Evolutionary conservation across 1,284 basidiomycete genomes (phyloP), one percentile per base, ranked within the genome.

Genomic region (Cutaneotrichosporon cavernicola): DNA sequence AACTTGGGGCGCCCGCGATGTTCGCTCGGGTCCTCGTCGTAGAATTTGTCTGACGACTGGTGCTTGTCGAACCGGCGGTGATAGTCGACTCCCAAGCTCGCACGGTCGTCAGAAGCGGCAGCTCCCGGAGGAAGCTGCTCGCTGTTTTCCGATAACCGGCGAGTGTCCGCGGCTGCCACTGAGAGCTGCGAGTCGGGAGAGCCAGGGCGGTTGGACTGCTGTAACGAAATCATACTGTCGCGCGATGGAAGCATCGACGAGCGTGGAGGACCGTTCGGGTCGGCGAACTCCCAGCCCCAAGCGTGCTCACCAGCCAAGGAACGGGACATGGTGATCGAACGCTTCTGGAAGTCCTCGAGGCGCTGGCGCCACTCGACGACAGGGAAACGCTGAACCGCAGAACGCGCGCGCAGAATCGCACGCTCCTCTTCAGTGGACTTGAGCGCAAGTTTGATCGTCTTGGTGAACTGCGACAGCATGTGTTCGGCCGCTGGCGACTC

Each of bases 321-420:
- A 62, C 92, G 88, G 73, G 89, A 92, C 6, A 83, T 83, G 47
- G 79, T 81, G 77, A 96, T 93, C 75, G 88, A 89, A 63, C 92
- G 89, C 67, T 85, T 86, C 79, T 96, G 92, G 85, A 95, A 91
- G 79, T 96, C 92, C 81, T 96, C 92, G 83, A 89, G 91, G 60
- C 90, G 87, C 78, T 95, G 92, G 75, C 92, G 90, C 92, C 92
- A 95, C 81, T 95, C 92, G 52, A 96, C 90, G 65, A 96, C 92
- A 7, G 92, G 92, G 89, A 96, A 96, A 76, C 92, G 90, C 74
- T 95, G 92, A 7, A 95, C 86, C 26, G 92, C 92, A 46, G 92
- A 95, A 57, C 92, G 87, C 47, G 92, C 92, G 76, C 92, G 90
- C 18, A 96, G 85, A 72, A 96, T 88, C 11, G 92, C 91, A 67